These are phyloP conservation scores for Artemisia annua DNA, from an alignment of 129 eudicot species.

Conservation along the genomic window DNA sequence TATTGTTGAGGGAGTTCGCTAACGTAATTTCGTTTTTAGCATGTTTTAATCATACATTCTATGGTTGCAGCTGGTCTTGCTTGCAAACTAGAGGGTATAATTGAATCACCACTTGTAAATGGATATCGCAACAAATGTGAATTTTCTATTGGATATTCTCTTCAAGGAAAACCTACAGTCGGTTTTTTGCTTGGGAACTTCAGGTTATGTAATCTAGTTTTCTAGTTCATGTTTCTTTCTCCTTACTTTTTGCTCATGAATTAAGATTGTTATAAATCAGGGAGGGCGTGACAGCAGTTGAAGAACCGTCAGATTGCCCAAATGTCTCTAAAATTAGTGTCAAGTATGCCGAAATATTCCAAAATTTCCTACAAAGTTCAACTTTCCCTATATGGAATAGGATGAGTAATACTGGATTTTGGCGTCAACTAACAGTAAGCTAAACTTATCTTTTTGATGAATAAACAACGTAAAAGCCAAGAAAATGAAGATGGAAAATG, in stretches of 20 bases:
- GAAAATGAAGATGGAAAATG: too few species aligned
- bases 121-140: slow-evolving; percentile 98
- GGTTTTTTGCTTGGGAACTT: slow-evolving; percentile 93
- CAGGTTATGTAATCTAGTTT: slow-evolving; percentile 42
- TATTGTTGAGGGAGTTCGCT: too few species aligned
- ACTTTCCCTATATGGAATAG: slow-evolving; percentile 82
- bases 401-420: slow-evolving; percentile 82
- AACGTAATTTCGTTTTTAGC: too few species aligned
- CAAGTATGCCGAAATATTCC: slow-evolving; percentile 73
- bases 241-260: background rate
- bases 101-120: slow-evolving; percentile 80
- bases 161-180: slow-evolving; percentile 71
- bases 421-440: slow-evolving; percentile 96
- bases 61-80: slow-evolving; percentile 83
- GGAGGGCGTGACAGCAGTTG: slow-evolving; percentile 97
- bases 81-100: slow-evolving; percentile 89
- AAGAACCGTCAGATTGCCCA: slow-evolving; percentile 83
- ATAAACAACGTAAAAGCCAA: too few species aligned
- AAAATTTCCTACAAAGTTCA: slow-evolving; percentile 69
- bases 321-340: slow-evolving; percentile 73
- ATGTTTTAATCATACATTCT: background rate
- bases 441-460: background rate
- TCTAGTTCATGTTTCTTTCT: background rate
- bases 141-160: slow-evolving; percentile 86
- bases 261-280: slow-evolving; percentile 33